Evolutionary conservation across 805 yeast genomes (phyloP).

Genomic region (Danielozyma ontarioensis): DNA sequence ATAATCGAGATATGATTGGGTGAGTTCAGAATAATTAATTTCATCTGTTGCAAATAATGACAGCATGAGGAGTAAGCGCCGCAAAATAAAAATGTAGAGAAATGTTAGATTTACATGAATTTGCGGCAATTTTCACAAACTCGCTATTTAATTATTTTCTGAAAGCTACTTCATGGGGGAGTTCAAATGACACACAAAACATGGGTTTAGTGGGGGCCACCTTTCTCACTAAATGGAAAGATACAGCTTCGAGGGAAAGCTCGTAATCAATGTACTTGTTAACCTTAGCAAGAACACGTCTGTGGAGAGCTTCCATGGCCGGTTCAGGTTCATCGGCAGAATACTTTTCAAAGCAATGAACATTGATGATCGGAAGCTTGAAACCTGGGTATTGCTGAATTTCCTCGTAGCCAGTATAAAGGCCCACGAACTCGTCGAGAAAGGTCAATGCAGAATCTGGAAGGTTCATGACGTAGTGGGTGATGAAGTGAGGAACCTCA

Average conservation of each 20-base stretch:
- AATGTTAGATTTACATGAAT: neutral
- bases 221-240: conserved; percentile 81
- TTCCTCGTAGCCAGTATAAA: conserved; percentile 44
- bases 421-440: conserved; percentile 69
- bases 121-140: neutral
- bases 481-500: conserved; percentile 48
- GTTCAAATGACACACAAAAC: conserved; percentile 79
- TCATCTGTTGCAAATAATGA: too few species aligned
- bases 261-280: conserved; percentile 42
- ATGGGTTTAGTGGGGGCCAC: conserved; percentile 97
- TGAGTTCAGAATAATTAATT: conserved; percentile 20
- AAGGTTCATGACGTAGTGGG: conserved; percentile 89
- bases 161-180: conserved; percentile 68
- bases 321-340: conserved; percentile 65
- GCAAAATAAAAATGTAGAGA: neutral
- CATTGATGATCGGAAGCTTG: conserved; percentile 71
- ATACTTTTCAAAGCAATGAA: conserved; percentile 89
- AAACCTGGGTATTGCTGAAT: conserved; percentile 41
- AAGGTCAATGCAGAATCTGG: conserved; percentile 92
- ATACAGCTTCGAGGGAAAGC: conserved; percentile 43
- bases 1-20: conserved; percentile 22
- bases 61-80: neutral
- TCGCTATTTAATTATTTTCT: conserved; percentile 7
- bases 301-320: conserved; percentile 56
- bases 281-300: conserved; percentile 53